phyloP scores from a whole-genome alignment of 1,284 basidiomycete species.

The Cutaneotrichosporon daszewskae region DNA sequence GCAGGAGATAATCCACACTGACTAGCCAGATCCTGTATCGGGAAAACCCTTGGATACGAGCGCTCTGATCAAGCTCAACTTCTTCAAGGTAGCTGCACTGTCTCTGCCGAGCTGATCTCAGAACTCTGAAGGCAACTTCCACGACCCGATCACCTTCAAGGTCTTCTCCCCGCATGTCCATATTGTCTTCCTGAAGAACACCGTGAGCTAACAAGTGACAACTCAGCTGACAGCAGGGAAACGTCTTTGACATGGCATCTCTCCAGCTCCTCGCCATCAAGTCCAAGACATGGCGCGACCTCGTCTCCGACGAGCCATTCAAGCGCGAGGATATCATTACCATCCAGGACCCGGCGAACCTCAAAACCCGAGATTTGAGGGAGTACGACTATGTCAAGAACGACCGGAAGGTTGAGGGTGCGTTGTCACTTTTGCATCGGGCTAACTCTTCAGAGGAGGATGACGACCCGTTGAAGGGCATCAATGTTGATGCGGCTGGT shows the following conservation, averaged over 20 bases:
- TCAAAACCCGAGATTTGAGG: constrained; percentile 43
- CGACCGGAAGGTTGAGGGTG: constrained; percentile 43
- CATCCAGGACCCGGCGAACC: constrained; percentile 57
- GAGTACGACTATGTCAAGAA: constrained; percentile 49
- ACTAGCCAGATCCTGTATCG: constrained; percentile 68
- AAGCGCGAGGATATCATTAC: constrained; percentile 88
- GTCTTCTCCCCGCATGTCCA: constrained; percentile 86
- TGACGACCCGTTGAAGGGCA: constrained; percentile 44
- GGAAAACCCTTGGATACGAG: constrained; percentile 70
- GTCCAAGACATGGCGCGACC: constrained; percentile 63
- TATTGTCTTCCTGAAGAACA: constrained; percentile 80
- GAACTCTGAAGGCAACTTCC: constrained; percentile 65
- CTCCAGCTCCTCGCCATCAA: constrained; percentile 62
- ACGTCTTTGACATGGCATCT: constrained; percentile 52
- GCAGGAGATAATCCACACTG: neutral
- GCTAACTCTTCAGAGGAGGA: constrained; percentile 30
- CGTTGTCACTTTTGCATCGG: neutral
- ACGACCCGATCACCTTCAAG: constrained; percentile 90
- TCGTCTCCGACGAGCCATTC: constrained; percentile 78
- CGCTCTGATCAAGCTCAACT: constrained; percentile 83
- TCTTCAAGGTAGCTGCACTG: constrained; percentile 52
- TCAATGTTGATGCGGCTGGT: constrained; percentile 49
- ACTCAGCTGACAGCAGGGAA: constrained; percentile 31
- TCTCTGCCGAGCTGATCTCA: constrained; percentile 29
- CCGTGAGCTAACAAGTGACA: constrained; percentile 38